phyloP scores from a whole-genome alignment of 2,329 filamentous ascomycete genomes.

The Conoideocrella luteorostrata region DNA sequence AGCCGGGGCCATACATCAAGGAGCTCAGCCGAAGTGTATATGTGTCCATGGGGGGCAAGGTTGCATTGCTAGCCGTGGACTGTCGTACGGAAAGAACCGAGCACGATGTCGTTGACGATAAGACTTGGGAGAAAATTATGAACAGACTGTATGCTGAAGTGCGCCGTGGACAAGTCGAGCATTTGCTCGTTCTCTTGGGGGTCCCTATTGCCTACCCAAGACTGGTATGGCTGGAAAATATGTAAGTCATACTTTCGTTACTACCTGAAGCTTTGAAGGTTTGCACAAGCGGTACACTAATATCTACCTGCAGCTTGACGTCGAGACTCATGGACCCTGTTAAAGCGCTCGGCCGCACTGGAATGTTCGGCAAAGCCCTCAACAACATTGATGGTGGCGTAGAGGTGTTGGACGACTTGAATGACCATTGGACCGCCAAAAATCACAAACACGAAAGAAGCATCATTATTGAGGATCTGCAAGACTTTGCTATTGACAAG shows the following conservation, averaged over 20 bases:
- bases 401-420: conserved; percentile 84
- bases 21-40: conserved; percentile 82
- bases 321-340: conserved; percentile 81
- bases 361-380: conserved; percentile 70
- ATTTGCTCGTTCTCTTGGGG: conserved; percentile 80
- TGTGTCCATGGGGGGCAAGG: conserved; percentile 70
- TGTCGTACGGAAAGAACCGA: conserved; percentile 85
- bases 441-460: conserved; percentile 88
- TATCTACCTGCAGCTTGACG: conserved; percentile 56
- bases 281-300: neutral
- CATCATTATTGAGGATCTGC: conserved; percentile 81
- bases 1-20: conserved; percentile 83
- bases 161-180: conserved; percentile 75
- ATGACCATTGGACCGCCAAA: conserved; percentile 96
- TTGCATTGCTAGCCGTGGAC: conserved; percentile 82
- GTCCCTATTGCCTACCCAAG: conserved; percentile 79
- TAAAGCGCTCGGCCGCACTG: conserved; percentile 79
- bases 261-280: neutral
- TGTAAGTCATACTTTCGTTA: conserved; percentile 39
- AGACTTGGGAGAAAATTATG: conserved; percentile 81
- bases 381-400: conserved; percentile 90
- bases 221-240: conserved; percentile 63
- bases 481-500: conserved; percentile 88
- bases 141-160: conserved; percentile 80
- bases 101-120: conserved; percentile 70